Base-by-base conservation (phyloP, 192 early-diverging fungal genomes). In the Coemansia sp. region DNA sequence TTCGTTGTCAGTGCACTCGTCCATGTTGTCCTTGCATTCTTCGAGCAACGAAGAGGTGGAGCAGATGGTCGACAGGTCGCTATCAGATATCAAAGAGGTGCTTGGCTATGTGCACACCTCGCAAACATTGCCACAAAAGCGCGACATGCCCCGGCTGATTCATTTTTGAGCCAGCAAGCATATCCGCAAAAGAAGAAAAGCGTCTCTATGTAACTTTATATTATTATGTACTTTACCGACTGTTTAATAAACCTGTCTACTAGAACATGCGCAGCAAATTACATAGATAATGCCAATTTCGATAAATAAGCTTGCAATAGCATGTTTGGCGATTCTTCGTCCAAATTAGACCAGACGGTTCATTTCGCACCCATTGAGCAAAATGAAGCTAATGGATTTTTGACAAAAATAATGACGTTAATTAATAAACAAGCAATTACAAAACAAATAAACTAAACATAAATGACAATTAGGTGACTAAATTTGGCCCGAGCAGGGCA, bases 61-160 rank as follows among this genome's bases (percentile, higher is more conserved):
- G 7, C 54, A 66, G 55, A 22, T 52, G 22, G 14, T 57, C 14
- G 66, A 68, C 17, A 55, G 61, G 26, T 34, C 68, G 2, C 4
- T 57, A 0, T 56, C 72, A 10, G 78, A 81, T n/a, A 81, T 81
- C 62, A 81, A 81, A 23, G 60, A 73, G 11, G 69, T 81, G 0
- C 61, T 81, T 37, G 72, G 78, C 20, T 69, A 69, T 21, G 59
- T 81, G 2, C 58, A 70, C 11, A 59, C 78, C 2, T 57, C 78
- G 10, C 65, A 63, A 37, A 62, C 59, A 46, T 69, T 62, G 69
- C 20, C 63, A 26, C 72, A 69, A n/a, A 26, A 55, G 28, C 64
- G 54, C 52, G 73, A 72, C 15, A 62, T 63, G 15, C 78, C 78
- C 4, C 78, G 78, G 20, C 57, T 81, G 21, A 60, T 81, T 14